Evolutionary conservation across 805 yeast genomes (phyloP), one percentile per base, ranked within the genome.

Genomic region (Lipomyces kockii): DNA sequence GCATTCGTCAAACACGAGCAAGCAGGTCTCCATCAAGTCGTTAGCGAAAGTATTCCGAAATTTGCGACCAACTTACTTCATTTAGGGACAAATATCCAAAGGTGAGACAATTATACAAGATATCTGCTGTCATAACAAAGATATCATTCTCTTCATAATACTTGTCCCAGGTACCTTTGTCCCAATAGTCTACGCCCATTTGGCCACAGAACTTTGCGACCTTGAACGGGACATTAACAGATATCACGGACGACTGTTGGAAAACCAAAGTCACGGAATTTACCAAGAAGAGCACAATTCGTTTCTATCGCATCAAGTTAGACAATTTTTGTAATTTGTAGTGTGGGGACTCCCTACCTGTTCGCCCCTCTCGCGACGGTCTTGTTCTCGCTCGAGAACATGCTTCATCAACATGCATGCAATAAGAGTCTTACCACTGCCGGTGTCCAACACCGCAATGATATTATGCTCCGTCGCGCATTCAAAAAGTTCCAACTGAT

Each of bases 1-100:
- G 53, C 69, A 66, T 63, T 66, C 69, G 39, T 66, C 69, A n/a
- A 66, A 66, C 12, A 63, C 49, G 25, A 66, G 34, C 17, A 62
- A 37, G 37, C 56, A 39, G 22, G 53, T 43, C 66, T 63, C 2
- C 39, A 11, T 55, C 51, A 20, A 39, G 51, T 8, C 49, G 61
- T 51, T 62, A 59, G 20, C 22, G 8, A n/a, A 3, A 2, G 9
- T 7, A 17, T n/a, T 17, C 8, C 49, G 49, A 43, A 17, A 43
- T 43, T 43, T 4, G 22, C 49, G 9, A 43, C 22, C 20, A 2
- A 14, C 59, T 34, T 14, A 58, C 54, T 17, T 63, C 52, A n/a
- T 37, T 8, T 3, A 63, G 46, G 32, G 20, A 20, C 5, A 63
- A 25, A 35, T 58, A 63, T n/a, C 65, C 65, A 46, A 34, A 27